Percentiles rank a stretch among this genome's conserved stretches.
Conservation (phyloP, 768 basidiomycete species). For the Daedaleopsis nitida region DNA sequence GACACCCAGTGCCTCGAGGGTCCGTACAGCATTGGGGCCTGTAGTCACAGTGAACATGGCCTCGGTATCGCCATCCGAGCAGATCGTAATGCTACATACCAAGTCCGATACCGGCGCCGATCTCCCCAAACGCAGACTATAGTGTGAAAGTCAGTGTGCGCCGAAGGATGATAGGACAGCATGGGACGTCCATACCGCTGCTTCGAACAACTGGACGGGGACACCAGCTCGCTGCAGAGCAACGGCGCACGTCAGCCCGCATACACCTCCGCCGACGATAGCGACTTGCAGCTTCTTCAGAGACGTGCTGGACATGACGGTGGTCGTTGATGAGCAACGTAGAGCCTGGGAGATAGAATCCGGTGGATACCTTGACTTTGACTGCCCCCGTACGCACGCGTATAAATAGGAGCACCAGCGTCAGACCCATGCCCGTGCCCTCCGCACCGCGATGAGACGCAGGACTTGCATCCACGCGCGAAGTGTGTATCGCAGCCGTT, state of each 20-base stretch:
- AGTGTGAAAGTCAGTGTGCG: neutral
- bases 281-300: conserved; percentile 41
- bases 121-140: conserved; percentile 47
- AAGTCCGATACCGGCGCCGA: conserved; percentile 55
- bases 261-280: conserved; percentile 59
- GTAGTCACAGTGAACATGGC: neutral
- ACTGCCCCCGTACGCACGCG: too few species aligned
- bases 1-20: conserved; percentile 45
- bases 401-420: too few species aligned
- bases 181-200: conserved; percentile 39
- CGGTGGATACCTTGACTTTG: too few species aligned
- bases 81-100: conserved; percentile 26
- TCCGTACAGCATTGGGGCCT: conserved; percentile 55
- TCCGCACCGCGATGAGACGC: too few species aligned
- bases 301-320: neutral
- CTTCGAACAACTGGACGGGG: conserved; percentile 51
- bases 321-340: too few species aligned
- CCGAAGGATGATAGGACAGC: neutral
- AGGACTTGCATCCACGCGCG: too few species aligned
- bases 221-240: conserved; percentile 45
- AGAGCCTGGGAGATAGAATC: too few species aligned
- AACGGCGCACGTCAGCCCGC: conserved; percentile 50
- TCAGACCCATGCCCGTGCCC: too few species aligned
- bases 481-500: too few species aligned
- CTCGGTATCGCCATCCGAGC: too few species aligned